Evolutionary conservation across 78 protist species (phyloP).

Genomic region (Dictyostelium brefeldianum): DNA sequence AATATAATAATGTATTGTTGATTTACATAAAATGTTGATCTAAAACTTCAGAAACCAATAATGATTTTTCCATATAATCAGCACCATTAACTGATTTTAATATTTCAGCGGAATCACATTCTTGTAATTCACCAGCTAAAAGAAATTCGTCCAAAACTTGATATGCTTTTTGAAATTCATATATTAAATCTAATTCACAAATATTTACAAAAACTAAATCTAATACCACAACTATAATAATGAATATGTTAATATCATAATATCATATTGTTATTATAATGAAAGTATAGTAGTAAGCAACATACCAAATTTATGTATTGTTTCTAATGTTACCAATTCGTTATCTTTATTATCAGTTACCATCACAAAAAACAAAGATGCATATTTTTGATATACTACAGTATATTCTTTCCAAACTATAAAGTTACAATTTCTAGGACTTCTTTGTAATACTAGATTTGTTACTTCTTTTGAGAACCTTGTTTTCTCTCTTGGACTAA

Average conservation of each 20-base stretch:
- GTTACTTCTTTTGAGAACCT: constrained; percentile 83
- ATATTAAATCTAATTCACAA: constrained; percentile 98
- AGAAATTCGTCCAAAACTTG: constrained; percentile 94
- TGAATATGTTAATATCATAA: neutral
- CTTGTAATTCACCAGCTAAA: constrained; percentile 94
- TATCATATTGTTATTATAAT: too few relatives aligned
- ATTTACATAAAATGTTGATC: constrained; percentile 33
- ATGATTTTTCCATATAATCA: constrained; percentile 17
- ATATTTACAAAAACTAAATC: constrained; percentile 84
- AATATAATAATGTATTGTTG: too few relatives aligned
- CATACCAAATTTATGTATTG: constrained; percentile 92
- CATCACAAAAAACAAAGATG: constrained; percentile 89
- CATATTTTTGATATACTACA: constrained; percentile 92
- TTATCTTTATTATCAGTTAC: constrained; percentile 93
- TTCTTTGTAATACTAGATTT: constrained; percentile 82
- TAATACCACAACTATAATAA: constrained; percentile 44
- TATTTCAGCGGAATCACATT: constrained; percentile 84
- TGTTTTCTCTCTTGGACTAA: constrained; percentile 79
- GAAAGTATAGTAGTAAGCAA: too few relatives aligned
- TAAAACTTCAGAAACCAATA: constrained; percentile 9
- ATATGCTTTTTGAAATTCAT: constrained; percentile 97
- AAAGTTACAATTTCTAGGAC: constrained; percentile 93
- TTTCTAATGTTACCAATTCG: constrained; percentile 95
- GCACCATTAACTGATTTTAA: constrained; percentile 39
- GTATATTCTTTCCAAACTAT: constrained; percentile 92